phyloP scores from a whole-genome alignment of 305 asterid species.

The Plantago lanceolata region DNA sequence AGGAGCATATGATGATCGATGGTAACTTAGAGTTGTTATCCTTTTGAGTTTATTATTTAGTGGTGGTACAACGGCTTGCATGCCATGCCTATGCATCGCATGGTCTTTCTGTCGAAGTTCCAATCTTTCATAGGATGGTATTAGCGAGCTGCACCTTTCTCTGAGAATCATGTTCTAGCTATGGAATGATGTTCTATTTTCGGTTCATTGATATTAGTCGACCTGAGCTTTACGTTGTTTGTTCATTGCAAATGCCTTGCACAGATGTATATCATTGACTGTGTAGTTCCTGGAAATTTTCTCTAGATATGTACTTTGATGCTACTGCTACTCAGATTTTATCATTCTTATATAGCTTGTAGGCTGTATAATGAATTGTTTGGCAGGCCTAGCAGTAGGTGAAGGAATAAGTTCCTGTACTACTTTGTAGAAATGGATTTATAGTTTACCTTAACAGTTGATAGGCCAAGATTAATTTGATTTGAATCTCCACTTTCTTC shows the following conservation, averaged over 20 bases:
- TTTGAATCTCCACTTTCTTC: too few species aligned
- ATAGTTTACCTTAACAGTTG: too few species aligned
- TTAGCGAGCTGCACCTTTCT: neutral
- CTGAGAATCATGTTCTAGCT: neutral
- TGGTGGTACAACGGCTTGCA: neutral
- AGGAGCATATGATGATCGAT: too few species aligned
- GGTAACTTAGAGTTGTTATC: neutral
- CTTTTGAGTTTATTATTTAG: neutral
- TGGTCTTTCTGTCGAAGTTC: neutral
- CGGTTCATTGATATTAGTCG: neutral
- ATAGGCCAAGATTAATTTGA: too few species aligned
- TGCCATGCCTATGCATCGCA: neutral
- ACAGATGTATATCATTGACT: neutral
- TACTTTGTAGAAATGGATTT: too few species aligned
- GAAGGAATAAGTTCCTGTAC: too few species aligned
- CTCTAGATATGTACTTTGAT: neutral
- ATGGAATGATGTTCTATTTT: neutral
- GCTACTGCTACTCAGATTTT: neutral
- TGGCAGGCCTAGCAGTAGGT: too few species aligned
- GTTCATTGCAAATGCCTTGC: neutral
- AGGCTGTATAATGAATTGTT: neutral
- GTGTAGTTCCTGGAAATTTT: neutral
- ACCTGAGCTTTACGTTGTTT: too few species aligned
- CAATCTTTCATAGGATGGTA: neutral
- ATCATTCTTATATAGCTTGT: too few species aligned